phyloP scores from a whole-genome alignment of 495 filamentous ascomycete species.

The Recurvomyces mirabilis region DNA sequence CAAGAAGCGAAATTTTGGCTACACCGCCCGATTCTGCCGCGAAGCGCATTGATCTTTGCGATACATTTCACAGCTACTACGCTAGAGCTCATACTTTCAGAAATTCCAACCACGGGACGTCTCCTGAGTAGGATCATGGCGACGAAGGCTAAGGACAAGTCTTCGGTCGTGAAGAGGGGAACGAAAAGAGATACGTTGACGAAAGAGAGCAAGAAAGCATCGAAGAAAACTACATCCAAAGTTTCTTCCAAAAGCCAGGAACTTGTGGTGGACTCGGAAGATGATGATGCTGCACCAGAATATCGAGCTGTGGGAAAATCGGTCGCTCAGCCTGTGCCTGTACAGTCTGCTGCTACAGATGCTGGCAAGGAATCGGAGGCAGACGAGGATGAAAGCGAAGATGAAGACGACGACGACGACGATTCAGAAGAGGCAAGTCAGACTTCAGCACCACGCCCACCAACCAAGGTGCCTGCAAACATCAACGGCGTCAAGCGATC shows the following conservation, averaged over 20 bases:
- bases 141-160: no score
- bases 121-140: neutral
- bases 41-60: no score
- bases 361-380: slow-evolving; percentile 1
- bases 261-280: slow-evolving; percentile 11
- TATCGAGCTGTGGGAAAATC: neutral
- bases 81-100: no score
- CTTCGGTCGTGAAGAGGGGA: neutral
- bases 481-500: slow-evolving; percentile 19
- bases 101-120: no score
- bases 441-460: neutral
- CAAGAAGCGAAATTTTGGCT: no score
- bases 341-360: no score
- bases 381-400: slow-evolving; percentile 1
- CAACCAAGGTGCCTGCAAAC: neutral
- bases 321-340: neutral
- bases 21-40: neutral
- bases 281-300: slow-evolving; percentile 2
- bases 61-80: no score
- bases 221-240: neutral
- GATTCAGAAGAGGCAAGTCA: neutral
- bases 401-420: slow-evolving; percentile 1
- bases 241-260: slow-evolving; percentile 1
- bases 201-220: neutral
- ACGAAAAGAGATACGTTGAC: slow-evolving; percentile 2